Conservation (phyloP, 208 protist species). For the Dictyostelium gargantuum region DNA sequence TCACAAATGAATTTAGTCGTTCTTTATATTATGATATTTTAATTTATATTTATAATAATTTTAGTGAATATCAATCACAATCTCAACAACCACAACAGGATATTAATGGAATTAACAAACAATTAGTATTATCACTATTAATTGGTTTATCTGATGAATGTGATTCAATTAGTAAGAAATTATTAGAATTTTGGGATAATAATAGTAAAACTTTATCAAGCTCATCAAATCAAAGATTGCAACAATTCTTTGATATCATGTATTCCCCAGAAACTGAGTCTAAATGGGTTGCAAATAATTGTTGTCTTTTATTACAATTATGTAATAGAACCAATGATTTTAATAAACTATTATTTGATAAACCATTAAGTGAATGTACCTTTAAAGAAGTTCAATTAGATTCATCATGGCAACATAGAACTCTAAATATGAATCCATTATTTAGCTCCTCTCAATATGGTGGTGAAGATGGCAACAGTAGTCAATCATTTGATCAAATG, state of each 20-base stretch:
- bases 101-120: neutral
- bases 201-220: neutral
- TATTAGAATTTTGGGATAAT: conserved; percentile 58
- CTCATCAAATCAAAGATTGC: neutral
- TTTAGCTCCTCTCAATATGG: conserved; percentile 56
- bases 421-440: conserved; percentile 76
- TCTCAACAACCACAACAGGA: too few relatives aligned
- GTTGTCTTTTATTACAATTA: conserved; percentile 71
- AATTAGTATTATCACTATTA: neutral
- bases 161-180: conserved; percentile 11
- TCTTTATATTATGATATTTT: conserved; percentile 77
- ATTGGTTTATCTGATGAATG: conserved; percentile 52
- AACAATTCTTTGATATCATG: conserved; percentile 45
- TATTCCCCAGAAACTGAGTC: conserved; percentile 30
- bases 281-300: conserved; percentile 76
- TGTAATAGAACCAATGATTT: conserved; percentile 71
- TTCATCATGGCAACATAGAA: conserved; percentile 72
- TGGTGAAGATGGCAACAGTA: neutral
- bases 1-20: conserved; percentile 29
- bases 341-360: conserved; percentile 71
- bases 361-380: conserved; percentile 76
- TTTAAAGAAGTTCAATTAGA: conserved; percentile 81
- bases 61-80: neutral
- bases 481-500: neutral
- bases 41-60: conserved; percentile 76